Evolutionary conservation across 2,329 filamentous ascomycete genomes (phyloP), one percentile per base, ranked within the genome.

Genomic region (Verticillium zaregamsianum): DNA sequence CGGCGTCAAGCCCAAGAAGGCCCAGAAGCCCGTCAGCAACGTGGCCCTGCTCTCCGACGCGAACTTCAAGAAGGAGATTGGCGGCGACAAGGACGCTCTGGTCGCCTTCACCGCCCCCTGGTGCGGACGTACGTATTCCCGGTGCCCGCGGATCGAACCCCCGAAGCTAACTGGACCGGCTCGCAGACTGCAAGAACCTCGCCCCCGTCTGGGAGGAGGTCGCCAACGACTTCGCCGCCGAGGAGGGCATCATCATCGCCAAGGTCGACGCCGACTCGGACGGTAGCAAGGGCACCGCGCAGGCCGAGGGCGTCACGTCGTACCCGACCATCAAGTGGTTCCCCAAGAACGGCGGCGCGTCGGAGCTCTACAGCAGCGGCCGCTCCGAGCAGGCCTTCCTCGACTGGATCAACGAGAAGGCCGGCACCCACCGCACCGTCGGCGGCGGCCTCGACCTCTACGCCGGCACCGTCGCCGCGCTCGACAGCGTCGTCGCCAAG

Each of bases 301-400:
- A 86, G 72, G 87, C 89, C 59, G 89, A 95, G 73, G 92, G 88
- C 64, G 86, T 99, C 68, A 85, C 84, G 61, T 92, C 90, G 39
- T 99, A 96, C 84, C 95, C 95, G 58, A 99, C 95, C 65, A 97
- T 99, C 82, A 97, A 97, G 82, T 99, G 90, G 86, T 99, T 97
- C 86, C 86, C 92, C 68, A 90, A 90, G 75, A 93, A 93, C 69
- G 91, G 88, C 72, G 90, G 85, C 66, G 87, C 90, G 72, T 76
- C 87, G 55, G 83, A 89, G 69, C 73, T 81, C 55, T 99, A 97
- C 84, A 79, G 82, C 60, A 89, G 90, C 64, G 91, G 85, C 65
- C 93, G 95, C 67, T 81, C 82, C 58, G 92, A 97, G 81, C 81
- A 85, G 56, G 90, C 88, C 66, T 81, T 99, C 52, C 76, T 98